Base-by-base conservation (phyloP, 1,139 yeast species). In the Geotrichum reessii region DNA sequence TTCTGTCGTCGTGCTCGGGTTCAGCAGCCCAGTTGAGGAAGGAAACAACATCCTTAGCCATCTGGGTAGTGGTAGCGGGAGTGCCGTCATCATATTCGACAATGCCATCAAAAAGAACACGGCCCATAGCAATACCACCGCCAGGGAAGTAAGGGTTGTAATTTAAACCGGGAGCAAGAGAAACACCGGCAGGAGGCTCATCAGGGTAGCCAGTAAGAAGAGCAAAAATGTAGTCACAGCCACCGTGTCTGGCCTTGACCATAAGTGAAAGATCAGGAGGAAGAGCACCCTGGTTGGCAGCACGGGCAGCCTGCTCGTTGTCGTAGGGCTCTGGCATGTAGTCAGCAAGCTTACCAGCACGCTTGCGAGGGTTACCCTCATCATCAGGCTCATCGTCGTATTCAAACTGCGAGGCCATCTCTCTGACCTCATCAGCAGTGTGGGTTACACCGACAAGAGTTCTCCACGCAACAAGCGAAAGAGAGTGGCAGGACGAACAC, bases 121-220 rank as follows among this genome's bases (percentile, higher is more conserved):
- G 88, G 74, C 90, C 98, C 99, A 93, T 93, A 71, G 97, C 98
- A 81, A 93, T 92, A 55, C 97, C 82, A 67, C 99, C 98, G 79
- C 98, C 98, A 73, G 99, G 98, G 96, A 93, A 93, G 82, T 93
- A 93, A 73, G 99, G 99, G 83, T 95, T 95, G 80, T 93, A 95
- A 85, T 92, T 93, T 65, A 96, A 77, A 65, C 98, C 99, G 63
- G 89, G 87, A 62, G 98, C 95, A 71, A 93, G 81, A 57, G 76
- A 81, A 64, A 90, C 97, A 80, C 99, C 99, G 49, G 97, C 98
- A 66, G 99, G 99, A 61, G 96, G 87, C 63, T 93, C 98, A 58
- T 93, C 99, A 70, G 98, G 98, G 81, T 93, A 93, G 73, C 99
- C 99, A 64, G 99, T 93, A 77, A 93, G 86, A 73, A 95, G 80